These are phyloP conservation scores for Dendryphion nanum DNA, from an alignment of 2,329 filamentous ascomycete species.

Conservation along the genomic window DNA sequence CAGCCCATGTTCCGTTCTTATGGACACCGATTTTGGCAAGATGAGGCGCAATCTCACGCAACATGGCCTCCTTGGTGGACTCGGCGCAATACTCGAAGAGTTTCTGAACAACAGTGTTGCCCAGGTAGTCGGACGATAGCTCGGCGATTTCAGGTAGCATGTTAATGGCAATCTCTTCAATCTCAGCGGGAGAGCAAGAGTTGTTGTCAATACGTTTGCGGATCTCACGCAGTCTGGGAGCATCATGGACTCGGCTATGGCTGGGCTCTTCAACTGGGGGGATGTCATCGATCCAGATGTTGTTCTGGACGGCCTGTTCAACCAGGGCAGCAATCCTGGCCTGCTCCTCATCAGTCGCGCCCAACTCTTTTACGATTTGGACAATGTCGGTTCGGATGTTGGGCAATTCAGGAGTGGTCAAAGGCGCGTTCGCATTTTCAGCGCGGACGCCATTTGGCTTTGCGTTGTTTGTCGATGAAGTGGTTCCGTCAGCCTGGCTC, in stretches of 20 bases:
- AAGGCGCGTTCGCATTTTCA: constrained; percentile 51
- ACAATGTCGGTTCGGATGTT: constrained; percentile 83
- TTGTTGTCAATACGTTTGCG: constrained; percentile 97
- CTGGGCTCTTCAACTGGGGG: constrained; percentile 85
- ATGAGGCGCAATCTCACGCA: constrained; percentile 82
- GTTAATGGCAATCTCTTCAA: constrained; percentile 85
- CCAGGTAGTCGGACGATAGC: constrained; percentile 90
- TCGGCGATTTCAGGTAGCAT: constrained; percentile 98
- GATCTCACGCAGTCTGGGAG: constrained; percentile 91
- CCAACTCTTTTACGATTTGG: constrained; percentile 84
- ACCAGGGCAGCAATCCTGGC: constrained; percentile 70
- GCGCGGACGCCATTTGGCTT: constrained; percentile 39
- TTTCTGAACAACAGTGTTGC: constrained; percentile 99
- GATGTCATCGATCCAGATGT: constrained; percentile 75
- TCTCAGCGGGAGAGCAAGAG: constrained; percentile 78
- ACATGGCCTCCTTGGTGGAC: constrained; percentile 85
- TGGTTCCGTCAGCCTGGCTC: constrained; percentile 42
- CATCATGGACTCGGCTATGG: constrained; percentile 86
- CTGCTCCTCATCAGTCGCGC: constrained; percentile 76
- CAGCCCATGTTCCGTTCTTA: constrained; percentile 99
- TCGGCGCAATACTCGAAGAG: constrained; percentile 96
- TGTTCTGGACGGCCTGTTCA: constrained; percentile 73
- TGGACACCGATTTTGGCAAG: constrained; percentile 95
- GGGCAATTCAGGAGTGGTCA: constrained; percentile 68
- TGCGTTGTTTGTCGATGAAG: constrained; percentile 34